A percentile compares a stretch with the other conserved stretches of the same genome.
phyloP scores from a whole-genome alignment of 805 yeast genomes.

The Zygoascus flipseniorum region DNA sequence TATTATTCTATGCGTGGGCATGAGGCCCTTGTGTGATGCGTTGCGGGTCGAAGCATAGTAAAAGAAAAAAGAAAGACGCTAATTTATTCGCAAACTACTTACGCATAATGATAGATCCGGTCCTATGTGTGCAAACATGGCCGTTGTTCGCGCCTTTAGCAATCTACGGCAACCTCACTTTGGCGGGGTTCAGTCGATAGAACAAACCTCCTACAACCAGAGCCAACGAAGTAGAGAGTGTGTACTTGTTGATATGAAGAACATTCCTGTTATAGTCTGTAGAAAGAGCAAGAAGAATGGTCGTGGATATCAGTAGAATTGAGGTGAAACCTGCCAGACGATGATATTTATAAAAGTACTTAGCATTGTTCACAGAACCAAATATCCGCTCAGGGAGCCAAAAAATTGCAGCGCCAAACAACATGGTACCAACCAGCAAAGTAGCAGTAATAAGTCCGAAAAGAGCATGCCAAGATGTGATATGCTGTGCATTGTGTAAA shows the following conservation, averaged over 20 bases:
- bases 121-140: too few species aligned
- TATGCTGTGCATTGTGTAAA: constrained; percentile 18
- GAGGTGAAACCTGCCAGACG: constrained; percentile 21
- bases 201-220: constrained; percentile 7
- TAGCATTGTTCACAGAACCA: constrained; percentile 21
- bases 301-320: constrained; percentile 8
- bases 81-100: too few species aligned
- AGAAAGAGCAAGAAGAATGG: constrained; percentile 15
- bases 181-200: constrained; percentile 6
- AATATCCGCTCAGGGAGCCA: constrained; percentile 21
- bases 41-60: too few species aligned
- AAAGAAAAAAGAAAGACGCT: too few species aligned
- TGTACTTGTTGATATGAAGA: constrained; percentile 11
- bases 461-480: constrained; percentile 23
- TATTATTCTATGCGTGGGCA: too few species aligned
- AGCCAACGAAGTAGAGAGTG: constrained; percentile 7
- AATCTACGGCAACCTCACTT: constrained; percentile 4
- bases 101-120: too few species aligned
- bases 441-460: constrained; percentile 20
- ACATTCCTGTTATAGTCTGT: constrained; percentile 16
- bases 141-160: too few species aligned
- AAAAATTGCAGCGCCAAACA: constrained; percentile 21
- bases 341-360: constrained; percentile 22
- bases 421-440: constrained; percentile 11
- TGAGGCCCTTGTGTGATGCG: too few species aligned